Evolutionary conservation across 192 early-diverging fungal genomes (phyloP).

Genomic region (Backusella westeae): DNA sequence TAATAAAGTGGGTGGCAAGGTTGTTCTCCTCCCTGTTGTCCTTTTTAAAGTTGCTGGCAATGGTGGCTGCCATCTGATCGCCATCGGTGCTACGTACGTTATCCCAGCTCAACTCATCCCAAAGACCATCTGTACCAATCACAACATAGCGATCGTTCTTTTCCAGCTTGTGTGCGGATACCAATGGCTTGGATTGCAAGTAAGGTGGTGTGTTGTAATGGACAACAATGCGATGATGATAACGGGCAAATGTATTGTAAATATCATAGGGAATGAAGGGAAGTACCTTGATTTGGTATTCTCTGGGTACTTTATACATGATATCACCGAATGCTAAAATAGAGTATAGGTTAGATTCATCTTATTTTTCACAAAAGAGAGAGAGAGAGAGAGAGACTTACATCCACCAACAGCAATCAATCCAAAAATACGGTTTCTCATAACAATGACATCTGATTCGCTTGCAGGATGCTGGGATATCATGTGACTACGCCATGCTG

Average conservation of each 20-base stretch:
- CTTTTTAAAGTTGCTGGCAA: constrained; percentile 15
- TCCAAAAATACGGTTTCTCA: constrained; percentile 20
- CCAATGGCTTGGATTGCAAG: constrained; percentile 73
- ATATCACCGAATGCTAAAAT: constrained; percentile 66
- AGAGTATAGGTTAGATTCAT: too few relatives aligned
- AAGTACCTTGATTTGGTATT: constrained; percentile 45
- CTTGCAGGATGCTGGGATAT: constrained; percentile 31
- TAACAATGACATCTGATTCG: constrained; percentile 18
- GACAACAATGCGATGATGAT: constrained; percentile 36
- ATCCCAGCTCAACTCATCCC: constrained; percentile 69
- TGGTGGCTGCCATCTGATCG: constrained; percentile 49
- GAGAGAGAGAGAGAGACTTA: constrained; percentile 6
- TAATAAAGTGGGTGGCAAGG: constrained; percentile 27
- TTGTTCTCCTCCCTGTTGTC: constrained; percentile 10
- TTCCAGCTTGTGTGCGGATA: constrained; percentile 57
- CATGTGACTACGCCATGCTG: constrained; percentile 39
- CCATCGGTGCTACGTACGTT: constrained; percentile 57
- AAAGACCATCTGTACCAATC: constrained; percentile 81
- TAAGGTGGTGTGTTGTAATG: constrained; percentile 68
- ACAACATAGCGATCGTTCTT: constrained; percentile 70
- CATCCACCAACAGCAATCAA: constrained; percentile 36
- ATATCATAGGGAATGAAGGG: constrained; percentile 41
- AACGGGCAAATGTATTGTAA: constrained; percentile 33
- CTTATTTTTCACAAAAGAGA: background rate
- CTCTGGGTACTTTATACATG: constrained; percentile 51